These are phyloP conservation scores for Taiozyma sp. DNA, from an alignment of 1,139 yeast genomes.

Conservation along the genomic window DNA sequence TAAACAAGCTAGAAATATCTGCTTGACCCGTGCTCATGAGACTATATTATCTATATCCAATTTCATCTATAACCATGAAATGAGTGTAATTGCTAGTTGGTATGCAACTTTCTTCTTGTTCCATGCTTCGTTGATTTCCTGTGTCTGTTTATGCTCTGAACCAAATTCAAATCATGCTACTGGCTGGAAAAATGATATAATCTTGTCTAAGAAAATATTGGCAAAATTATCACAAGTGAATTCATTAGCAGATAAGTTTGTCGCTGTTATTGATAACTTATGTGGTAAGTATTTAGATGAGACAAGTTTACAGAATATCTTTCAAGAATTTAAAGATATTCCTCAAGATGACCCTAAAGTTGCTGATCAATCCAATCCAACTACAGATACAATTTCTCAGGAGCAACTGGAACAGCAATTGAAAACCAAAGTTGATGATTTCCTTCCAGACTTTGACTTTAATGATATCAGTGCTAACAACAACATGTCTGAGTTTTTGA, in stretches of 20 bases:
- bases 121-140: constrained; percentile 55
- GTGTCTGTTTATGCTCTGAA: constrained; percentile 49
- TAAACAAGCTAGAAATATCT: constrained; percentile 44
- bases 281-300: constrained; percentile 27
- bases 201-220: constrained; percentile 39
- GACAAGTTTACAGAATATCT: constrained; percentile 7
- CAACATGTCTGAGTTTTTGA: constrained; percentile 20
- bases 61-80: constrained; percentile 37
- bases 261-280: constrained; percentile 42
- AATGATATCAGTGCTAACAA: constrained; percentile 18
- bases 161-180: constrained; percentile 38
- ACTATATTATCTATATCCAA: constrained; percentile 46
- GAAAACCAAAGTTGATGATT: constrained; percentile 4
- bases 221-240: constrained; percentile 37
- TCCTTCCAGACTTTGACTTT: constrained; percentile 21
- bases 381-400: not conserved
- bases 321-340: not conserved
- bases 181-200: constrained; percentile 45
- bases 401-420: not conserved
- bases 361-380: not conserved
- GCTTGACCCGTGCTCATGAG: constrained; percentile 48
- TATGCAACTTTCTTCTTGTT: constrained; percentile 58
- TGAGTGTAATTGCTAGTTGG: constrained; percentile 51
- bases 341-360: not conserved
- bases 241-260: constrained; percentile 45